A percentile compares a stretch with the other conserved stretches of the same genome.
Conservation (phyloP, 2,329 filamentous ascomycete species). For the Aspergillus pseudoglaucus region DNA sequence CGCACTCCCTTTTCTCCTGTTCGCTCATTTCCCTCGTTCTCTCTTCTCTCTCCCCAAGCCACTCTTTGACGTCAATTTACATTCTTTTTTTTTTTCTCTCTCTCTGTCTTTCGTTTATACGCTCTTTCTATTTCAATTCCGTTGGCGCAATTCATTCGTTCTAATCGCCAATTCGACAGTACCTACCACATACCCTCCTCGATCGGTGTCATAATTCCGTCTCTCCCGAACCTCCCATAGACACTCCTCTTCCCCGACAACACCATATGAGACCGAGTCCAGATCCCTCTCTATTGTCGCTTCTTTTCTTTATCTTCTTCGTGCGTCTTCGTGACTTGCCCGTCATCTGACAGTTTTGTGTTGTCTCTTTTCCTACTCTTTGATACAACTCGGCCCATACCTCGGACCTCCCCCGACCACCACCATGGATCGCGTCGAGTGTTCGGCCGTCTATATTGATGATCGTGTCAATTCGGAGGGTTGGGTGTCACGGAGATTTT, state of each 20-base stretch:
- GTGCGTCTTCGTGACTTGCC: background rate
- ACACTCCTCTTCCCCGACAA: constrained; percentile 4
- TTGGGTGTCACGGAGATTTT: constrained; percentile 35
- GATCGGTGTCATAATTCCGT: constrained; percentile 1
- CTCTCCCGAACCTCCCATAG: constrained; percentile 11
- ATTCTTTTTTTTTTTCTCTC: background rate
- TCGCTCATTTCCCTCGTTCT: constrained; percentile 1
- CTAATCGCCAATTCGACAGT: background rate
- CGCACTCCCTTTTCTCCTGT: background rate
- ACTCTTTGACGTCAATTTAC: background rate
- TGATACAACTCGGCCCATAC: background rate
- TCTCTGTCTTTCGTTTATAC: background rate
- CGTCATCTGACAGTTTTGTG: background rate
- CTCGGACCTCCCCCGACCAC: background rate
- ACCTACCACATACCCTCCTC: constrained; percentile 1
- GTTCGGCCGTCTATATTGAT: constrained; percentile 42
- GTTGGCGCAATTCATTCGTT: background rate
- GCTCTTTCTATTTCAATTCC: background rate
- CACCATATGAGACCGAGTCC: constrained; percentile 18
- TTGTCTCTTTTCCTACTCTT: background rate
- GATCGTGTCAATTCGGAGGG: constrained; percentile 39
- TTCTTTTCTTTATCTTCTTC: constrained; percentile 1
- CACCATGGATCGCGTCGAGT: constrained; percentile 38
- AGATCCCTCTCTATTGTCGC: constrained; percentile 6
- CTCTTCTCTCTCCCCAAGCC: background rate